Evolutionary conservation across 1,284 basidiomycete genomes (phyloP), one percentile per base, ranked within the genome.

Genomic region (Ceratobasidium sp.): DNA sequence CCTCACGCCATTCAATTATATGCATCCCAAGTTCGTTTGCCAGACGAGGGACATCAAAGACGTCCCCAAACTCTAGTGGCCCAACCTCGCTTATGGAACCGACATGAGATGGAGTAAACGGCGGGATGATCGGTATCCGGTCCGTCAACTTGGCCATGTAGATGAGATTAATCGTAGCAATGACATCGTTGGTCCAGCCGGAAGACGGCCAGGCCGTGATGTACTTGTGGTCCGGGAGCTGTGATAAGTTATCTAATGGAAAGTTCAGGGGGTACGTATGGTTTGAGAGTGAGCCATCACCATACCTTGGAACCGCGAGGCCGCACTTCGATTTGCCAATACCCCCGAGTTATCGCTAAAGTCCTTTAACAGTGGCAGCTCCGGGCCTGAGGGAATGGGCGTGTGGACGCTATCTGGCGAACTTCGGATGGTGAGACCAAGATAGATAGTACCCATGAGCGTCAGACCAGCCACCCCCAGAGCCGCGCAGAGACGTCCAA

Each of bases 91-190:
- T 27, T 9, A 62, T 52, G 9, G 77, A 79, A 47, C 84, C 84
- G 56, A 89, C 82, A 73, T 90, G 87, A 5, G 85, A 85, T 2
- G 88, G 87, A 0, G 80, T 83, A 74, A 89, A 89, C 74, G 82
- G 82, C 7, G 84, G 82, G 8, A 90, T 73, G 70, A 90, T 81
- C 6, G 87, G 85, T 36, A 87, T 81, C 46, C 87, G 85, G 6
- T 50, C 30, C 1, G 87, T 87, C 66, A 89, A 79, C 46, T 83
- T 69, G 23, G 80, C 87, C 25, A 90, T 80, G 74, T 89, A 89
- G 49, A 89, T 80, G 66, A 89, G 79, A 74, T 89, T 89, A 56
- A 83, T 83, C 82, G 88, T 69, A 25, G 73, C 71, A 74, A 76
- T 76, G 68, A 76, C 71, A 68, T 75, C 73, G 70, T 76, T 76